Evolutionary conservation across 2,329 filamentous ascomycete genomes (phyloP).

Genomic region (Phialemoniopsis sp.): DNA sequence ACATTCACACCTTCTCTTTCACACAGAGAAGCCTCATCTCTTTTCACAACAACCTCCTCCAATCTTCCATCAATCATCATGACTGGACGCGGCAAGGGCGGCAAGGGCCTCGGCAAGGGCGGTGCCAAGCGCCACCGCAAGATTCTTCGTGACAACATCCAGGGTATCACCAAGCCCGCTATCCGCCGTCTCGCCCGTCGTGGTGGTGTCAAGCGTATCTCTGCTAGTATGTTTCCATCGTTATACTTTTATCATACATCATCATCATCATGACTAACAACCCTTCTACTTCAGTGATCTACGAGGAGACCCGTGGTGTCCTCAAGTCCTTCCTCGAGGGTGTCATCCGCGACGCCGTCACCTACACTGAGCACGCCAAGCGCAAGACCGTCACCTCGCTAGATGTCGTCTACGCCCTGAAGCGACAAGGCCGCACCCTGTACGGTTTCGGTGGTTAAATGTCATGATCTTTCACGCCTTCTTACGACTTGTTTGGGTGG

Average conservation of each 20-base stretch:
- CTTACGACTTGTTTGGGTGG: conserved; percentile 11
- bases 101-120: conserved; percentile 97
- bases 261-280: not conserved
- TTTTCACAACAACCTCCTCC: conserved; percentile 4
- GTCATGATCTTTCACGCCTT: conserved; percentile 13
- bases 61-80: conserved; percentile 6
- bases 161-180: conserved; percentile 98
- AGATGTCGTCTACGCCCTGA: conserved; percentile 64
- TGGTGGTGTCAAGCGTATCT: conserved; percentile 99
- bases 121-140: conserved; percentile 98
- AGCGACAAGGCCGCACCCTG: conserved; percentile 70
- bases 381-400: conserved; percentile 74
- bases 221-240: conserved; percentile 65
- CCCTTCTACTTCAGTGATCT: conserved; percentile 52
- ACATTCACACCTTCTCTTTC: not conserved
- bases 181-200: conserved; percentile 97
- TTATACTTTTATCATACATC: not conserved
- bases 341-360: conserved; percentile 73
- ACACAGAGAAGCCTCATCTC: not conserved
- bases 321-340: conserved; percentile 76
- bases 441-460: conserved; percentile 87
- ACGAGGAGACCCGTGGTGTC: conserved; percentile 74
- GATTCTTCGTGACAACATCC: conserved; percentile 99
- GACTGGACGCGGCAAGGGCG: conserved; percentile 67
- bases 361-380: conserved; percentile 78